Base-by-base conservation (phyloP, 2,329 filamentous ascomycete genomes). In the Albifimbria verrucaria region DNA sequence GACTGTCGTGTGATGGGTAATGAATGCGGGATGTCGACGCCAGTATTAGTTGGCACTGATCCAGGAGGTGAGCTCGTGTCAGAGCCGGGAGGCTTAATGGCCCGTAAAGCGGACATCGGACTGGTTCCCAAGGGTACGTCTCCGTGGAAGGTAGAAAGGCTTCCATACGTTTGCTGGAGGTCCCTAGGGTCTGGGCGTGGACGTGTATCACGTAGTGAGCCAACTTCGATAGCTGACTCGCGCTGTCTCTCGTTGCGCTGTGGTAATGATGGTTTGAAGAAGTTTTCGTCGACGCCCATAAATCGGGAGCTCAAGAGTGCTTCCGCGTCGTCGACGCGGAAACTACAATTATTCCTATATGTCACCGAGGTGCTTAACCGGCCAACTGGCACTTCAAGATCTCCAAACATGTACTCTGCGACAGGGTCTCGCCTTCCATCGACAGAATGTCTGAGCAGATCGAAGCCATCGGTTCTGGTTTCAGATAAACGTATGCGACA, bases 281-380 rank as follows among this genome's bases (percentile, higher is more conserved):
- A 90, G 55, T 90, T 85, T 66, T 96, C 92, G 66, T 96, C 92
- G 36, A 91, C 82, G 15, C 90, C 92, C 82, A 96, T 92, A 65
- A 97, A 96, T 26, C 91, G 87, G 15, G 93, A 97, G 72, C 92
- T 96, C 43, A 97, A 73, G 9, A 97, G 74, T 5, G 92, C 88
- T 71, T 97, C 94, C 0, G 92, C 89, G 69, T 97, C 91, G 62
- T 96, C 93, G 39, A 97, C 85, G 45, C 89, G 86, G 69, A 99
- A 97, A 63, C 88, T 91, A 74, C 90, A 96, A 65, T 94, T 91
- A 53, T 85, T 89, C 57, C 94, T 87, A 71, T 96, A 96, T 11
- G 86, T 85, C 25, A 96, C 90, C 36, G 87, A 84, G 49, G 93
- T 87, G 52, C 86, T 88, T 62, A 99, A 83, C 5, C 89, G 86